Evolutionary conservation across 441 rosid species (phyloP), one percentile per base, ranked within the genome.

Genomic region (Melastoma candidum): DNA sequence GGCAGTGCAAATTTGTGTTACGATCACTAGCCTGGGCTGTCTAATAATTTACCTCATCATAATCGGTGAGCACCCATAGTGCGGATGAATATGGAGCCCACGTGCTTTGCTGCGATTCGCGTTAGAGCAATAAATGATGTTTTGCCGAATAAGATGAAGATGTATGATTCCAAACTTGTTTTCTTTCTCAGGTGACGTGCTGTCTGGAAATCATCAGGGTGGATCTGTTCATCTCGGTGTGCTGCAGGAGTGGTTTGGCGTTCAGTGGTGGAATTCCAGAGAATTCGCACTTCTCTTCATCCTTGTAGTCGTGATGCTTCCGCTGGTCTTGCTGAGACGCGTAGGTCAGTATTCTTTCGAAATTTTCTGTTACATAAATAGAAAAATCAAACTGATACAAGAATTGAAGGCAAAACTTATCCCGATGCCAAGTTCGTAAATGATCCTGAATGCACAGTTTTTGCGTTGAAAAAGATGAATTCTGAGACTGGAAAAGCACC

Each of bases 241-340:
- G 26, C 53, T 88, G 71, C 92, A 79, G 59, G 79, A 77, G 78
- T 83, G 96, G 92, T 85, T 88, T 63, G 95, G 96, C 44, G n/a
- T 53, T 60, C 76, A 74, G 14, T 81, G 92, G 95, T 88, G 96
- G 97, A 85, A 79, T 64, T 58, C 95, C 0, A 68, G 95, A 4
- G 73, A 71, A 56, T 71, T 79, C 32, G 70, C 82, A 2, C 61
- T 88, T 51, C 71, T 88, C 46, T 60, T 79, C 73, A 55, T 74
- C 41, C 58, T 77, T 1, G 51, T 74, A 44, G 64, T 85, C 64
- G 71, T 88, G 29, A 60, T 81, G 68, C 74, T 88, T 61, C 96
- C 92, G 1, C 62, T 83, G 51, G 84, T 71, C 56, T 63, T 77
- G 50, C 68, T 69, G 48, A 71, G 71, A 68, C 79, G 87, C 3